These are phyloP conservation scores for Cercophora samala DNA, from an alignment of 495 filamentous ascomycete genomes.

Conservation along the genomic window DNA sequence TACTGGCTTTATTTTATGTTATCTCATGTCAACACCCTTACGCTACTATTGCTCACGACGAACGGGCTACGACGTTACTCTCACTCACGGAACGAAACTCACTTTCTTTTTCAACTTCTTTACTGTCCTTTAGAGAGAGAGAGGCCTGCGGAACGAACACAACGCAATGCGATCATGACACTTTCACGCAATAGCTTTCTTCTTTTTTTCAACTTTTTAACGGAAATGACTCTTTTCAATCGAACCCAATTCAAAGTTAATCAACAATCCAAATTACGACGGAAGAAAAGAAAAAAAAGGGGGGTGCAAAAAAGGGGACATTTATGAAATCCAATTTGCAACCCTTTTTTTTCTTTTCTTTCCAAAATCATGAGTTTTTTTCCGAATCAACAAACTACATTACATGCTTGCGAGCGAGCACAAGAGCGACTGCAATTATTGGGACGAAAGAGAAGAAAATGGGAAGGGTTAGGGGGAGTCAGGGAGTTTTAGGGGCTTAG, in stretches of 20 bases:
- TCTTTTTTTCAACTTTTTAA: background rate
- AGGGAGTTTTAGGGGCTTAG: background rate
- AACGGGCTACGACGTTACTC: background rate
- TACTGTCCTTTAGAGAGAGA: background rate
- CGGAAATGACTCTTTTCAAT: background rate
- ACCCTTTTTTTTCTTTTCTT: too few relatives aligned
- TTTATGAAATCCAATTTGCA: too few relatives aligned
- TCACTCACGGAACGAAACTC: background rate
- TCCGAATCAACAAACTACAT: too few relatives aligned
- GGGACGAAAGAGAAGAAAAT: background rate
- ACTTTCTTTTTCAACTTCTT: background rate
- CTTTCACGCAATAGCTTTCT: background rate
- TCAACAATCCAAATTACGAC: background rate
- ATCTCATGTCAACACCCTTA: background rate
- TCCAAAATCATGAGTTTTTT: too few relatives aligned
- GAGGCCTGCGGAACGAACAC: background rate
- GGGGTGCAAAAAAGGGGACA: too few relatives aligned
- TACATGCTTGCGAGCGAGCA: background rate
- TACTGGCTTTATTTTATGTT: slow-evolving; percentile 3
- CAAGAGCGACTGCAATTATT: background rate
- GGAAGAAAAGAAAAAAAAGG: too few relatives aligned
- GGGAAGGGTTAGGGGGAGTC: background rate
- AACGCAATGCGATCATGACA: background rate
- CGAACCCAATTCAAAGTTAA: background rate
- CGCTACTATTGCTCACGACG: background rate